These are phyloP conservation scores for Suhomyces maxii DNA, from an alignment of 1,139 yeast species.

Conservation along the genomic window DNA sequence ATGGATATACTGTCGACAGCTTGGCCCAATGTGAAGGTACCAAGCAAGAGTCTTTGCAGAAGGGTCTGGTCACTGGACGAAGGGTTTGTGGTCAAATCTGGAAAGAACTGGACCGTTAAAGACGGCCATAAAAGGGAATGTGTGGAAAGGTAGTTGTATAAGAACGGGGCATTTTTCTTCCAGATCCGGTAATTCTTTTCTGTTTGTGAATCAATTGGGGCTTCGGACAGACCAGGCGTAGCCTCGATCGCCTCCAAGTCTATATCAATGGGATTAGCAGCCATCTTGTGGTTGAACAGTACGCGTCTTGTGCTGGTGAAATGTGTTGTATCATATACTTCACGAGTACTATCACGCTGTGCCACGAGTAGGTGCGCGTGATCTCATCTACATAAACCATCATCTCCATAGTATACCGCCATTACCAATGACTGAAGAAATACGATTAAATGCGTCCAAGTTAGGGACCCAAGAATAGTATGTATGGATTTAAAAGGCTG, in stretches of 20 bases:
- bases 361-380: too few relatives aligned
- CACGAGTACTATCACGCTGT: too few relatives aligned
- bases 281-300: neutral
- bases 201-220: constrained; percentile 26
- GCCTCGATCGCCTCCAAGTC: neutral
- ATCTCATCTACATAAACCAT: neutral
- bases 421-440: constrained; percentile 44
- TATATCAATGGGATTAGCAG: neutral
- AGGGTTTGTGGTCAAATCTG: constrained; percentile 33
- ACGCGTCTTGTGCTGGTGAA: neutral
- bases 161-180: constrained; percentile 56
- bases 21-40: constrained; percentile 48
- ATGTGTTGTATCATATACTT: too few relatives aligned
- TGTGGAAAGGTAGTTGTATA: constrained; percentile 53
- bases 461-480: constrained; percentile 78
- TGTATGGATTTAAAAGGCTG: constrained; percentile 20
- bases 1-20: constrained; percentile 41
- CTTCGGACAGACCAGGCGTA: neutral
- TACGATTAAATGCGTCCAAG: constrained; percentile 65
- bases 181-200: constrained; percentile 46
- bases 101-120: constrained; percentile 53
- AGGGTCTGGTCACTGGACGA: constrained; percentile 11
- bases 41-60: constrained; percentile 39
- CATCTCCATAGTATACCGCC: neutral
- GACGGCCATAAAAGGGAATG: constrained; percentile 57